Evolutionary conservation across 2,329 filamentous ascomycete genomes (phyloP).

Genomic region (Calonectria honghensis): DNA sequence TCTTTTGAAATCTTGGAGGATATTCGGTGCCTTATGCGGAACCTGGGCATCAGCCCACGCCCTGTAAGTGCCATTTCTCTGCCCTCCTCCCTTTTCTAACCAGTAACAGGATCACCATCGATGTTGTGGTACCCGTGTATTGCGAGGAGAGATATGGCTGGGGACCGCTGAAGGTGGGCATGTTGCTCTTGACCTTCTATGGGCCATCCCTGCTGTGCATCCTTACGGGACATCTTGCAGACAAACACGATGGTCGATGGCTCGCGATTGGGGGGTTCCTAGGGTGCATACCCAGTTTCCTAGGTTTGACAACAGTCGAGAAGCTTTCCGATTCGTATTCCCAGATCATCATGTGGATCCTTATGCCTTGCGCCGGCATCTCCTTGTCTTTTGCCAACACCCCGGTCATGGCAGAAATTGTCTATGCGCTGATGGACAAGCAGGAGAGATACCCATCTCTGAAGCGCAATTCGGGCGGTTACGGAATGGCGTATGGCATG

Average conservation of each 20-base stretch:
- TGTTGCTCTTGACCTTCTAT: constrained; percentile 41
- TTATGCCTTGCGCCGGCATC: constrained; percentile 39
- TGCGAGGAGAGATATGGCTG: constrained; percentile 33
- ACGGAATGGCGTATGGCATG: constrained; percentile 43
- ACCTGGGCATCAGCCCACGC: constrained; percentile 44
- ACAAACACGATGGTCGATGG: constrained; percentile 39
- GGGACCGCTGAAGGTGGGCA: constrained; percentile 27
- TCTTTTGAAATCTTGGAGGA: constrained; percentile 41
- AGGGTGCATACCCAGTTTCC: constrained; percentile 34
- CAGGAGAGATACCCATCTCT: constrained; percentile 35
- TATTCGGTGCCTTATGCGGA: constrained; percentile 38
- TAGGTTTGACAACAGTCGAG: constrained; percentile 34
- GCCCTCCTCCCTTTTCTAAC: not conserved
- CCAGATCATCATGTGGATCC: constrained; percentile 32
- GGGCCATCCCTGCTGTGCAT: constrained; percentile 39
- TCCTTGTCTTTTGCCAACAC: constrained; percentile 43
- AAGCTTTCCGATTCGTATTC: constrained; percentile 16
- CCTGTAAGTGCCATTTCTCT: constrained; percentile 30
- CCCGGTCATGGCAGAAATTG: constrained; percentile 43
- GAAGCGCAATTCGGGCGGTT: constrained; percentile 39
- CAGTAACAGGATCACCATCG: constrained; percentile 36
- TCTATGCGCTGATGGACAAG: constrained; percentile 38
- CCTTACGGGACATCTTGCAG: constrained; percentile 36
- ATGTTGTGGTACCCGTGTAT: constrained; percentile 39
- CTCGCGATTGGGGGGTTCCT: constrained; percentile 39